phyloP scores from a whole-genome alignment of 805 yeast species.

The Diddensiella santjacobensis region DNA sequence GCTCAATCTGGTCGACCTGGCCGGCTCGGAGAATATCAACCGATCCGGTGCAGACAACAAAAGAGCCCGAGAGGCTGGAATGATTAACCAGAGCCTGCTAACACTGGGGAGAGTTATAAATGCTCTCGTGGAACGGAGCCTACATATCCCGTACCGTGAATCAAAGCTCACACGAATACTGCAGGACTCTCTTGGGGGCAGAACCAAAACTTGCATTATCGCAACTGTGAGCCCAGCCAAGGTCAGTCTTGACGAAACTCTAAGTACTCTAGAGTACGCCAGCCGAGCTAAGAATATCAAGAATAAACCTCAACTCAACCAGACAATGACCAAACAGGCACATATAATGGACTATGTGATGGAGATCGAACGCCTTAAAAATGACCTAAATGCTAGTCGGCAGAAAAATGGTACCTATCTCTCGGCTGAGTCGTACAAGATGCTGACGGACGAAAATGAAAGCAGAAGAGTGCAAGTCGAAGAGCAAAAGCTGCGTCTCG shows the following conservation, averaged over 20 bases:
- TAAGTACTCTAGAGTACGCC: slow-evolving; percentile 82
- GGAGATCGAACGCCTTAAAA: slow-evolving; percentile 52
- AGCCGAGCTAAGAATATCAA: slow-evolving; percentile 76
- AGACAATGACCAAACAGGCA: slow-evolving; percentile 55
- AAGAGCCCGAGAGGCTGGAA: slow-evolving; percentile 88
- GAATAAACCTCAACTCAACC: slow-evolving; percentile 63
- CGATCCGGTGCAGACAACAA: slow-evolving; percentile 81
- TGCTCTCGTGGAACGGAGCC: slow-evolving; percentile 52
- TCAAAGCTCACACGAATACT: slow-evolving; percentile 71
- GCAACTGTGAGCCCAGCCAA: slow-evolving; percentile 84
- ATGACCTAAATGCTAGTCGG: slow-evolving; percentile 59
- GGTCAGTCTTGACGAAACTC: slow-evolving; percentile 72
- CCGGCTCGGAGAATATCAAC: slow-evolving; percentile 86
- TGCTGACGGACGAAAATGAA: slow-evolving; percentile 44
- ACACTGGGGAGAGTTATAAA: slow-evolving; percentile 87
- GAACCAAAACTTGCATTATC: slow-evolving; percentile 77
- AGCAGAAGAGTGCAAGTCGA: slow-evolving; percentile 46
- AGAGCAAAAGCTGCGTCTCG: slow-evolving; percentile 46
- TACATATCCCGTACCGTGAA: slow-evolving; percentile 80
- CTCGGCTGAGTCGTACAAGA: slow-evolving; percentile 46
- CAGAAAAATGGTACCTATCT: slow-evolving; percentile 64
- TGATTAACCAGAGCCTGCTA: slow-evolving; percentile 79
- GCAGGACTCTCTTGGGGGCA: slow-evolving; percentile 82
- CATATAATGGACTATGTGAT: slow-evolving; percentile 49
- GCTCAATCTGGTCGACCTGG: slow-evolving; percentile 82